Percentiles rank a stretch among this genome's conserved stretches.
Evolutionary conservation across 441 rosid genomes (phyloP).

Genomic region (Brassica hybrid): DNA sequence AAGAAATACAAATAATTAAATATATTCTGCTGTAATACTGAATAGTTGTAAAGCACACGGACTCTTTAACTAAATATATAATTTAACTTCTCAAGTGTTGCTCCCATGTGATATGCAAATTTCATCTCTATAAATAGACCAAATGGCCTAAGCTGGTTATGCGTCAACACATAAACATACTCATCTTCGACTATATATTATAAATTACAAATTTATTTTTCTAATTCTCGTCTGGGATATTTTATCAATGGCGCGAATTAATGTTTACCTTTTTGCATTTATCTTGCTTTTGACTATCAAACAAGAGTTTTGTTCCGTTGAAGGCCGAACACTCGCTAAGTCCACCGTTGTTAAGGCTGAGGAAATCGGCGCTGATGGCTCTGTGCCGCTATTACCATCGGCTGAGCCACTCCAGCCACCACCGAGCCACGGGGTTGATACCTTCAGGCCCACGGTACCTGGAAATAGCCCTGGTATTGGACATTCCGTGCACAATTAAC

Average conservation of each 20-base stretch:
- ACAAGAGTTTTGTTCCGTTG: constrained; percentile 18
- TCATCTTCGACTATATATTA: constrained; percentile 17
- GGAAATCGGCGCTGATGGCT: constrained; percentile 8
- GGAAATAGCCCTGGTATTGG: constrained; percentile 64
- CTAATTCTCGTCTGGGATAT: constrained; percentile 3
- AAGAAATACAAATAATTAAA: background rate
- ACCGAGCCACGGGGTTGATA: constrained; percentile 30
- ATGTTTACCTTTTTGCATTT: constrained; percentile 30
- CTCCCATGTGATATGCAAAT: constrained; percentile 31
- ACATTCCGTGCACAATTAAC: constrained; percentile 48
- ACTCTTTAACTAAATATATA: background rate
- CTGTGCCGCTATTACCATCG: constrained; percentile 4
- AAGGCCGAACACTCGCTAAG: constrained; percentile 29
- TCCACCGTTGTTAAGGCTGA: background rate
- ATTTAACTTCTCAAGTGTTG: constrained; percentile 8
- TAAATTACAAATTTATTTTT: constrained; percentile 1
- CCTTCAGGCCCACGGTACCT: constrained; percentile 59
- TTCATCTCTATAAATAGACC: constrained; percentile 29
- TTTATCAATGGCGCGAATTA: constrained; percentile 36
- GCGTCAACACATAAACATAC: constrained; percentile 31
- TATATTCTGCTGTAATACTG: background rate
- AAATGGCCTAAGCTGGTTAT: constrained; percentile 27
- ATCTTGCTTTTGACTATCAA: constrained; percentile 26
- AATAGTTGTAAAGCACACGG: constrained; percentile 40
- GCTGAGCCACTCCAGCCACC: constrained; percentile 18